Base-by-base conservation (phyloP, 106 monocot species). In the Apostasia shenzhenica region DNA sequence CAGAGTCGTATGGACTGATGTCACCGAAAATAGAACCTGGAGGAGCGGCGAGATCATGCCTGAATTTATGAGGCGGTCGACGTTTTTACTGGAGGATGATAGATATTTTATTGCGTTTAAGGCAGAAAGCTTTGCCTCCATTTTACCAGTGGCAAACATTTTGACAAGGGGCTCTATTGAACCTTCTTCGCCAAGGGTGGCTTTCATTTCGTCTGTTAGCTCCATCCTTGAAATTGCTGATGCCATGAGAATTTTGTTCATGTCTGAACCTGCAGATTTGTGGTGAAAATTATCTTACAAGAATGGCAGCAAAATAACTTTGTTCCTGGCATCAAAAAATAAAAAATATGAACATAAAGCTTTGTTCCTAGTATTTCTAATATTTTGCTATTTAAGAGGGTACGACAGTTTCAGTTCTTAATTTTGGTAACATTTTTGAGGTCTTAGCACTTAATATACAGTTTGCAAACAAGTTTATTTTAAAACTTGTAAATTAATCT, bases 161-260 rank as follows among this genome's bases (percentile, higher is more conserved):
- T 87, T 75, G 40, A 84, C 84, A 26, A 94, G 82, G 48, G 73
- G 72, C 5, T 84, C 82, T 1, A 94, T 73, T 26, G 74, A 80
- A 12, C 90, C 92, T 77, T 81, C 77, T 59, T 85, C 70, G 64
- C 93, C 93, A 49, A 90, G 86, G n/a, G 70, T 8, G 47, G 72
- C 67, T 67, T 81, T 90, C 78, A 76, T 94, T 69, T 81, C 82
- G 40, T 94, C 87, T 39, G 94, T 78, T 9, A 94, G 81, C 69
- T 78, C 74, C 78, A 90, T 87, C 66, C 81, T 82, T 37, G 90
- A 87, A 50, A 94, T 80, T 52, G 90, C 80, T 2, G 90, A 77
- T 58, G 94, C 94, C 90, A 94, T 94, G 50, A 94, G 69, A 77
- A 94, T 79, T 76, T 90, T 94, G 77, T 87, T 90, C 87, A 87